Base-by-base conservation (phyloP, 1,139 yeast genomes). In the Arxiozyma slooffiae region DNA sequence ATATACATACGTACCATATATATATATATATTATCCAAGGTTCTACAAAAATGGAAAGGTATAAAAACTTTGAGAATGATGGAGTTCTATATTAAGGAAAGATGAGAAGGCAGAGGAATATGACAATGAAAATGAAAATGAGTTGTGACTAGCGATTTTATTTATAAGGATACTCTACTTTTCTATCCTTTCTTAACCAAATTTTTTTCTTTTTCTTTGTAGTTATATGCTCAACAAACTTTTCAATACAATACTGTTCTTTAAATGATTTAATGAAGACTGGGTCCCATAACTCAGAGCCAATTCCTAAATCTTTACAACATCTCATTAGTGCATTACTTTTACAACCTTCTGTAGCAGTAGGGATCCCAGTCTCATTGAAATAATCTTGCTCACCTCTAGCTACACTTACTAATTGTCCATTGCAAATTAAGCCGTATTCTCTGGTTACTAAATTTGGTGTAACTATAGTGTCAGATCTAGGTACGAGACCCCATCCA, bases 241-340 rank as follows among this genome's bases (percentile, higher is more conserved):
- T 80, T 59, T 88, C 92, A 55, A 84, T 90, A 66, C 97, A 86
- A 57, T 80, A 68, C 59, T 79, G 74, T 61, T 76, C 77, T 68
- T 90, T 92, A 77, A 89, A 92, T 40, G 71, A 69, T 57, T 92
- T 79, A 55, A 92, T 89, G 61, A 90, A 92, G 41, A 80, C 73
- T 1, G 98, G 98, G 64, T 92, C 98, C 98, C 98, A 92, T 50
- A 92, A 74, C 63, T 92, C 98, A 54, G 95, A 85, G 1, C 97
- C 98, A 60, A 92, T 85, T 5, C 97, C 97, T 60, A 92, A 75
- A 70, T 92, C 98, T 66, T 92, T 92, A 70, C 98, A 92, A 64
- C 97, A 90, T 64, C 98, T 78, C 97, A 92, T 92, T 67, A 92
- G 73, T 0, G 98, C 97, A 65, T 92, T 92, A 66, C 95, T 83